phyloP scores from a whole-genome alignment of 1,284 basidiomycete genomes.

The Boletus mariae region DNA sequence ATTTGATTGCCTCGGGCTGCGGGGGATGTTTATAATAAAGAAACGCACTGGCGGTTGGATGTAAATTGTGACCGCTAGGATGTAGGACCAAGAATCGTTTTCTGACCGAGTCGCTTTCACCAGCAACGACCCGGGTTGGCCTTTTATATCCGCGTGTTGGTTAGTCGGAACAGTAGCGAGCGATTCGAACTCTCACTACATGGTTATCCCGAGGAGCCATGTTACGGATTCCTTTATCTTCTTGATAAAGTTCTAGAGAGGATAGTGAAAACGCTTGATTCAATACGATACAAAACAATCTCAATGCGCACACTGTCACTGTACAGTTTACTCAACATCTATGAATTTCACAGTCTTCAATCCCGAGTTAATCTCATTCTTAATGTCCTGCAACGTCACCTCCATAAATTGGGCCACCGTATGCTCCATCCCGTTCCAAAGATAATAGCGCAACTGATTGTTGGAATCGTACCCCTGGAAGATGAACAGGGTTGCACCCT shows the following conservation, averaged over 20 bases:
- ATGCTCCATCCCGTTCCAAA: conserved; percentile 6
- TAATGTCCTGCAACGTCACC: neutral
- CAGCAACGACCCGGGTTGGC: no score
- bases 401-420: neutral
- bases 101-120: no score
- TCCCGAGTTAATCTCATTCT: neutral
- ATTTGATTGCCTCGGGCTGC: conserved; percentile 2
- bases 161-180: no score
- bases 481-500: conserved; percentile 1
- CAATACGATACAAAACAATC: no score
- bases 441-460: neutral
- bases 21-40: neutral
- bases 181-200: no score
- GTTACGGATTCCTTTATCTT: no score
- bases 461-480: neutral
- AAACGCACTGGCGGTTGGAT: neutral
- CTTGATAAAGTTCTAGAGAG: no score
- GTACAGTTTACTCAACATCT: neutral
- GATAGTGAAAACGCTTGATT: no score
- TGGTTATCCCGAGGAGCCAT: no score
- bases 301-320: no score
- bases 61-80: neutral
- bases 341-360: neutral
- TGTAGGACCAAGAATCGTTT: neutral
- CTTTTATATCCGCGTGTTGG: no score